Percentiles rank a stretch among this genome's conserved stretches.
Evolutionary conservation across 179 eudicot genomes (phyloP).

Genomic region (Carnegiea gigantea): DNA sequence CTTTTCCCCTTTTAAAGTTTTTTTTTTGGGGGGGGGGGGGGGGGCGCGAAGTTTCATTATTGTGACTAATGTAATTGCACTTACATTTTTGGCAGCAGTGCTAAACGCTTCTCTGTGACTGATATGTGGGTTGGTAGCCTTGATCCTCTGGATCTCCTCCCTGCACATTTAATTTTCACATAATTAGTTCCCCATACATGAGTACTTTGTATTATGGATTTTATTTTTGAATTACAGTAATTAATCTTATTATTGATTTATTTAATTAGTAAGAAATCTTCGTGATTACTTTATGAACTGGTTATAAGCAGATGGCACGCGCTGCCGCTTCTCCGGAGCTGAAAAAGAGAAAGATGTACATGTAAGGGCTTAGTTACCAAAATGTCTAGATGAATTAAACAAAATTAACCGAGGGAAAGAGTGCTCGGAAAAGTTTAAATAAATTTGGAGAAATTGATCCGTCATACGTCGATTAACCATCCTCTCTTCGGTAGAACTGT

Average conservation of each 20-base stretch:
- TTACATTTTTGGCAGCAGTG: constrained; percentile 91
- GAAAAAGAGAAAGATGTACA: constrained; percentile 19
- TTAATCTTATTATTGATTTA: neutral
- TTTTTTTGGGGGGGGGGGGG: neutral
- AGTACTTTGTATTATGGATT: neutral
- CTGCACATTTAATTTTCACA: constrained; percentile 32
- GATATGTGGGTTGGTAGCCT: constrained; percentile 89
- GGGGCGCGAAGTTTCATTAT: neutral
- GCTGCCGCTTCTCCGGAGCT: constrained; percentile 99
- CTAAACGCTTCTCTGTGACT: constrained; percentile 97
- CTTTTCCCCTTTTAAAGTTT: too few relatives aligned
- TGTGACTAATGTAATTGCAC: constrained; percentile 15
- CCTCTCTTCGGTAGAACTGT: constrained; percentile 37
- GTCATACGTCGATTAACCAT: constrained; percentile 71
- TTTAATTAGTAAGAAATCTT: neutral
- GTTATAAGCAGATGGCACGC: constrained; percentile 96
- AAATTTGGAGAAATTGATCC: neutral
- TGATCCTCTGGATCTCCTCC: constrained; percentile 96
- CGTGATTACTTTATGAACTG: constrained; percentile 83
- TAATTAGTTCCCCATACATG: neutral
- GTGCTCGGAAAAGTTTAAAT: neutral
- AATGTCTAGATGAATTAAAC: neutral
- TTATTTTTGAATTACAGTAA: too few relatives aligned
- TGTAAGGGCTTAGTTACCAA: neutral
- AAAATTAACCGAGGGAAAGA: neutral